phyloP scores from a whole-genome alignment of 2,329 filamentous ascomycete species.

The Rosellinia necatrix region DNA sequence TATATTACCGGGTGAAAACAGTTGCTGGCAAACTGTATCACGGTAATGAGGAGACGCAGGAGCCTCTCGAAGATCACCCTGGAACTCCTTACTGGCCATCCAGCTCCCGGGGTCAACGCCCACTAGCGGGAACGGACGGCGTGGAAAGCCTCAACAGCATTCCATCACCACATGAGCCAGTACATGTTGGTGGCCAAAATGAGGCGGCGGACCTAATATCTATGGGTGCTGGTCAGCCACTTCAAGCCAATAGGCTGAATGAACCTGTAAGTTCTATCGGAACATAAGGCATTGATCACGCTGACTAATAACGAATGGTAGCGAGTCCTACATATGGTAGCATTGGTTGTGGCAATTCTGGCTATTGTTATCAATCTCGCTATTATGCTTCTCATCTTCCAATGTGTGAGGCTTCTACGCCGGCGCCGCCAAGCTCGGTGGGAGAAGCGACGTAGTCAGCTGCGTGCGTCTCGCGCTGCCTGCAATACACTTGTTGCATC shows the following conservation, averaged over 20 bases:
- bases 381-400: slow-evolving; percentile 17
- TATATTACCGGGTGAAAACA: slow-evolving; percentile 47
- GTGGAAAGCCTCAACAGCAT: background rate
- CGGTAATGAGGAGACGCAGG: background rate
- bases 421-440: slow-evolving; percentile 22
- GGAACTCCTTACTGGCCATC: slow-evolving; percentile 32
- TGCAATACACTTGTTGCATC: slow-evolving; percentile 33
- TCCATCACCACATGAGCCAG: slow-evolving; percentile 1
- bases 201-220: slow-evolving; percentile 1
- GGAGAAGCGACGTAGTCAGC: slow-evolving; percentile 14
- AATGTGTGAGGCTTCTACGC: slow-evolving; percentile 21
- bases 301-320: slow-evolving; percentile 14
- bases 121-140: slow-evolving; percentile 27
- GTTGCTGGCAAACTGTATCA: slow-evolving; percentile 42
- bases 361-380: slow-evolving; percentile 9
- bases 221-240: background rate
- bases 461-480: slow-evolving; percentile 20
- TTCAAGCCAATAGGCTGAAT: background rate
- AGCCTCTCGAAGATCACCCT: slow-evolving; percentile 12
- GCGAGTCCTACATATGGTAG: slow-evolving; percentile 11
- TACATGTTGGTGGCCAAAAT: background rate
- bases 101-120: slow-evolving; percentile 23
- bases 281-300: slow-evolving; percentile 9
- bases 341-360: slow-evolving; percentile 9
- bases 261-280: slow-evolving; percentile 20